Evolutionary conservation across 768 basidiomycete genomes (phyloP).

Genomic region (Lactifluus echinatus): DNA sequence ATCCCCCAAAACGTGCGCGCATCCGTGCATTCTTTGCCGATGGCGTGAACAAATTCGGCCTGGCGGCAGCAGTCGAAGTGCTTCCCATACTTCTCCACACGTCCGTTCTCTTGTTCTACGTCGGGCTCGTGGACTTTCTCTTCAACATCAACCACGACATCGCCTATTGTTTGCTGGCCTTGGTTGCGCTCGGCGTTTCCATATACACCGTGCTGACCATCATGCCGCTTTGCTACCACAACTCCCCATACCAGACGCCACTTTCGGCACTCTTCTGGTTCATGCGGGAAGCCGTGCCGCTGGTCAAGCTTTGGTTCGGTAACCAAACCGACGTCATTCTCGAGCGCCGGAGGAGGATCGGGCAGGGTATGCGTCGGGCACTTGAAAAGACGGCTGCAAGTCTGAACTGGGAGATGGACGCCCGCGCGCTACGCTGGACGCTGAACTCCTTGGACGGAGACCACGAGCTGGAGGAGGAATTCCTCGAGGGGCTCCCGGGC

Average conservation of each 20-base stretch:
- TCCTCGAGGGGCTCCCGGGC: not conserved
- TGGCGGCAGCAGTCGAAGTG: constrained; percentile 33
- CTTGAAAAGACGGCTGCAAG: not conserved
- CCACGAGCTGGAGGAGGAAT: not conserved
- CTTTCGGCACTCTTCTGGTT: not conserved
- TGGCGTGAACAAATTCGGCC: constrained; percentile 32
- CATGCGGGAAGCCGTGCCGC: not conserved
- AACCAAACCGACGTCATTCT: not conserved
- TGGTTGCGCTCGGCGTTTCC: not conserved
- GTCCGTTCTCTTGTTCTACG: not conserved
- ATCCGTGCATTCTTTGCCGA: constrained; percentile 26
- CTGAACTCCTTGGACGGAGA: not conserved
- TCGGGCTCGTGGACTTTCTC: not conserved
- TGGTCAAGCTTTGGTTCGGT: not conserved
- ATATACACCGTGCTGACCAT: not conserved
- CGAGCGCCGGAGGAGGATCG: not conserved
- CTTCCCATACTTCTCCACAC: constrained; percentile 21
- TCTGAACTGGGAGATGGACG: not conserved
- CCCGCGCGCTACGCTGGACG: not conserved
- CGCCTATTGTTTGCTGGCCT: not conserved
- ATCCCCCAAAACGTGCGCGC: not conserved
- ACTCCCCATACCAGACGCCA: not conserved
- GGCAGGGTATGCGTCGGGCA: not conserved
- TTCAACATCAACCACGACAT: not conserved
- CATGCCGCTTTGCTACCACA: not conserved